Evolutionary conservation across 140 eudicot species (phyloP).

Genomic region (Senecio squalidus): DNA sequence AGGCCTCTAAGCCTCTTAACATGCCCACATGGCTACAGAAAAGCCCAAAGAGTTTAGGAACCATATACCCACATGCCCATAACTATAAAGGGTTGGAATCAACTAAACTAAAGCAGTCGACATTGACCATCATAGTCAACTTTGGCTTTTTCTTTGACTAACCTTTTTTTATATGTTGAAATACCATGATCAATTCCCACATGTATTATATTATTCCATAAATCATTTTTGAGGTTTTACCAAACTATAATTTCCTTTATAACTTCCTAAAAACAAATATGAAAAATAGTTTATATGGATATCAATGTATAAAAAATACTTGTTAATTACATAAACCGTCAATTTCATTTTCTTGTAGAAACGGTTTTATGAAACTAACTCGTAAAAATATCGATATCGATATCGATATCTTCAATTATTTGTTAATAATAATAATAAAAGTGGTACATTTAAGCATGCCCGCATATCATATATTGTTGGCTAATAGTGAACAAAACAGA

Average conservation of each 20-base stretch:
- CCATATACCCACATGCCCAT: neutral
- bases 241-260: too few species aligned
- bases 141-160: conserved; percentile 15
- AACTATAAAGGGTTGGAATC: neutral
- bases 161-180: neutral
- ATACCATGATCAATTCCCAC: neutral
- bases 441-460: too few species aligned
- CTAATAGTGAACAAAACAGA: neutral
- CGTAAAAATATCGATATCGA: too few species aligned
- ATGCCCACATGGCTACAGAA: neutral
- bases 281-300: too few species aligned
- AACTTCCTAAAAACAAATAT: too few species aligned
- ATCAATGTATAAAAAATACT: too few species aligned
- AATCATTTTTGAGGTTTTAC: too few species aligned
- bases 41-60: neutral
- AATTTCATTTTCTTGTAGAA: too few species aligned
- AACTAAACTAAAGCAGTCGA: conserved; percentile 20
- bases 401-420: neutral
- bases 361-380: too few species aligned
- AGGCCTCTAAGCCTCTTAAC: neutral
- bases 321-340: too few species aligned
- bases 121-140: conserved; percentile 24
- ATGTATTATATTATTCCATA: neutral
- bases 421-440: neutral
- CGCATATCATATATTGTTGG: too few species aligned